A percentile compares a stretch with the other conserved stretches of the same genome.
Evolutionary conservation across 2,329 filamentous ascomycete genomes (phyloP).

Genomic region (Zelopaecilomyces penicillatus): DNA sequence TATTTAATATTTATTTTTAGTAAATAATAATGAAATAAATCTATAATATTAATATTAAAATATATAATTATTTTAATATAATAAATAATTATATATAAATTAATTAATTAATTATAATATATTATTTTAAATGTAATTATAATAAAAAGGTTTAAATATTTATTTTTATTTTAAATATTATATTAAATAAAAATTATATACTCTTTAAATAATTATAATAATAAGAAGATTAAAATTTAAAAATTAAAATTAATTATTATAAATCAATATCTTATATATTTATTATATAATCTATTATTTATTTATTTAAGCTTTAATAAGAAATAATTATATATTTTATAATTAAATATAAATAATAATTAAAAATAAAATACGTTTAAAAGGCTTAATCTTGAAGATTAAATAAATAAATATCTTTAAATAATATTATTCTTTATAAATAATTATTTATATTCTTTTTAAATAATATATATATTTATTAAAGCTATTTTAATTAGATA

Average conservation of each 20-base stretch:
- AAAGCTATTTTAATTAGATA: not conserved
- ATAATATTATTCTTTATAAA: not conserved
- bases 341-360: not conserved
- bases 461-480: not conserved
- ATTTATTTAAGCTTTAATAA: too few species aligned
- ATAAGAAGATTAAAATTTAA: not conserved
- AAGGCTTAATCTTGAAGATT: too few species aligned
- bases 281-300: not conserved
- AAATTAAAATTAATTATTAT: not conserved
- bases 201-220: not conserved
- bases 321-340: not conserved
- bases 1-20: not conserved
- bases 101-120: too few species aligned
- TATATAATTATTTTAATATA: not conserved
- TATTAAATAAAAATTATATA: not conserved
- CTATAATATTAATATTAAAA: not conserved
- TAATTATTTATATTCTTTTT: not conserved
- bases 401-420: too few species aligned
- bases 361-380: not conserved
- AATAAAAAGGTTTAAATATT: too few species aligned
- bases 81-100: not conserved
- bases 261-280: not conserved
- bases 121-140: too few species aligned
- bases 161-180: not conserved
- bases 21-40: not conserved